Evolutionary conservation across 192 early-diverging fungal species (phyloP), one percentile per base, ranked within the genome.

Genomic region (Coemansia sp.): DNA sequence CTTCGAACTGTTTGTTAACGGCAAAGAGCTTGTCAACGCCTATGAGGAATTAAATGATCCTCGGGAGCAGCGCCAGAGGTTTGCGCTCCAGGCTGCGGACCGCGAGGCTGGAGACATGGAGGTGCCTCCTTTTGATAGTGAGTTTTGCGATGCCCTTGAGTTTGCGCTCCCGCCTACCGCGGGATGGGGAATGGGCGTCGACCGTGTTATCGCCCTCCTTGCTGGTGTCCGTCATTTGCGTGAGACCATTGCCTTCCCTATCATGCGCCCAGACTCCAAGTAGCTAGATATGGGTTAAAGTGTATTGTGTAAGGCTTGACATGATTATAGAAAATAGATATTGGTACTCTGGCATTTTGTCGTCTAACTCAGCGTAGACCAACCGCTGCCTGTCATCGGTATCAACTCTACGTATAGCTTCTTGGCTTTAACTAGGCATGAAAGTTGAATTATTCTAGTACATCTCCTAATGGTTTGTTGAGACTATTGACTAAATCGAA

Each of bases 1-100:
- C 14, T 93, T 94, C 63, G 94, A 96, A 75, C 78, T 95, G 35
- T 93, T 93, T 85, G 86, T 93, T 50, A 87, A 79, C 3, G 84
- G 84, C 38, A 89, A 88, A 47, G 95, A 96, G 70, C 78, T 93
- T 43, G 88, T 91, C 32, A 96, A 96, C 69, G 92, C 92, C 0
- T 96, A 96, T 69, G 91, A 89, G 72, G 95, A 96, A 72, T 86
- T 96, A 72, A 96, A 96, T 66, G 91, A 95, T 63, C 95, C 95
- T 6, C 50, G 76, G 13, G 89, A 93, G 52, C 95, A 95, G 64
- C 86, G 86, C 4, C 70, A 73, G 11, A 82, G 89, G 38, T 93
- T 93, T 66, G 68, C 70, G 10, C 77, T 87, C 40, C 92, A 93
- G 63, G 79, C 85, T 33, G 59, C 63, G 35, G 91, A 96, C 62